phyloP scores from a whole-genome alignment of 176 grass and related monocot species.

The Sorghum bicolor region DNA sequence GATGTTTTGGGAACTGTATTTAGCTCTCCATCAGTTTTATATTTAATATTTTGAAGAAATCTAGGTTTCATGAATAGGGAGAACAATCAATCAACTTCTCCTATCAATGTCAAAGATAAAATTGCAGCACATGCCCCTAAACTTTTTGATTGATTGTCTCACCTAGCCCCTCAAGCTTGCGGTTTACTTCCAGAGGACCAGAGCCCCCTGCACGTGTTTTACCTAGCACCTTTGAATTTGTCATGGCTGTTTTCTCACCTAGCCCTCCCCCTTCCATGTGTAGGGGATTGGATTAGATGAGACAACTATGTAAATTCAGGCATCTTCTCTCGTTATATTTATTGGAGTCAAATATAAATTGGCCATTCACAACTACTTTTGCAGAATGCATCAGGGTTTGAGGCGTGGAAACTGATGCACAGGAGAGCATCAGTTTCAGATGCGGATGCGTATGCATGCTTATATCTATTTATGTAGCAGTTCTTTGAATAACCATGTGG shows the following conservation, averaged over 20 bases:
- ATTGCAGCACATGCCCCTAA: neutral
- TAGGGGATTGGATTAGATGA: neutral
- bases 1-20: neutral
- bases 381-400: neutral
- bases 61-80: neutral
- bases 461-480: neutral
- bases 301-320: too few relatives aligned
- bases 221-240: neutral
- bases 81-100: neutral
- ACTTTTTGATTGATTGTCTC: neutral
- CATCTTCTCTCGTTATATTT: neutral
- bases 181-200: neutral
- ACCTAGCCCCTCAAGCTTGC: neutral
- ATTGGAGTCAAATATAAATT: neutral
- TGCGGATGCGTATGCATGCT: neutral
- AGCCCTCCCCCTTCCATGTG: neutral
- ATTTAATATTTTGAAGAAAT: neutral
- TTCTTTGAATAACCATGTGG: slow-evolving; percentile 17
- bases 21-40: neutral
- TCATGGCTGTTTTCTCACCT: neutral
- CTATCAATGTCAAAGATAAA: neutral
- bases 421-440: neutral
- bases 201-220: neutral
- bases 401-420: neutral
- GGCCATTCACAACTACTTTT: neutral